These are phyloP conservation scores for Lichtheimia ramosa DNA, from an alignment of 371 early-diverging fungal genomes.

Conservation along the genomic window DNA sequence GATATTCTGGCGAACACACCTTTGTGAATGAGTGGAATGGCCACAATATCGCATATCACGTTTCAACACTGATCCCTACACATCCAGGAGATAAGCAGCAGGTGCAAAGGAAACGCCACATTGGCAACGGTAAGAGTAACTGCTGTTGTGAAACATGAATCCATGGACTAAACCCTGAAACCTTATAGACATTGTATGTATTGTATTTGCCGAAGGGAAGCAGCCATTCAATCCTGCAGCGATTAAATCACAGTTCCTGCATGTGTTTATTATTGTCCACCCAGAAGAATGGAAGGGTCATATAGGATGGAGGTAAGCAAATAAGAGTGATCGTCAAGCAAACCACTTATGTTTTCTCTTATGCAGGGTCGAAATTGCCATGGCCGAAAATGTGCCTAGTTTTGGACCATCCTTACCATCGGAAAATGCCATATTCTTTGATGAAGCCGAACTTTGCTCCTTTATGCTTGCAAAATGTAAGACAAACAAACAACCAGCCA, in stretches of 20 bases:
- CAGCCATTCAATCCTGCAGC: conserved; percentile 70
- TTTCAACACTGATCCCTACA: conserved; percentile 77
- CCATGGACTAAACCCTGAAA: neutral
- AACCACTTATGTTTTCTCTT: neutral
- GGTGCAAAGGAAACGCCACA: conserved; percentile 82
- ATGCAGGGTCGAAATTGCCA: conserved; percentile 53
- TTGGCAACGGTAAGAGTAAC: conserved; percentile 70
- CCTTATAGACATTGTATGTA: conserved; percentile 67
- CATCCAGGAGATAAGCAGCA: conserved; percentile 75
- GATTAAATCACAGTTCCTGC: conserved; percentile 77
- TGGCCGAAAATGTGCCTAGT: conserved; percentile 62
- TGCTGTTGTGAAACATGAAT: neutral
- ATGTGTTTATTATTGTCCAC: conserved; percentile 74
- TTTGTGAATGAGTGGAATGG: conserved; percentile 77
- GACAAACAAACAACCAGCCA: neutral
- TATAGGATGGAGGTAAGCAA: conserved; percentile 36
- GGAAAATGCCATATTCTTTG: conserved; percentile 57
- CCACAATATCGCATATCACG: conserved; percentile 84
- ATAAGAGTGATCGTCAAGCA: neutral
- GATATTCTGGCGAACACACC: conserved; percentile 76
- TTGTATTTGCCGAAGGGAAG: conserved; percentile 68
- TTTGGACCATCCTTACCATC: conserved; percentile 70
- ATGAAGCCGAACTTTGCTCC: conserved; percentile 46
- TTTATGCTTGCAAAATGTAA: conserved; percentile 68
- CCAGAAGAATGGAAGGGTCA: conserved; percentile 38